These are phyloP conservation scores for Leccinellum luteum DNA, from an alignment of 768 basidiomycete species.

Conservation along the genomic window DNA sequence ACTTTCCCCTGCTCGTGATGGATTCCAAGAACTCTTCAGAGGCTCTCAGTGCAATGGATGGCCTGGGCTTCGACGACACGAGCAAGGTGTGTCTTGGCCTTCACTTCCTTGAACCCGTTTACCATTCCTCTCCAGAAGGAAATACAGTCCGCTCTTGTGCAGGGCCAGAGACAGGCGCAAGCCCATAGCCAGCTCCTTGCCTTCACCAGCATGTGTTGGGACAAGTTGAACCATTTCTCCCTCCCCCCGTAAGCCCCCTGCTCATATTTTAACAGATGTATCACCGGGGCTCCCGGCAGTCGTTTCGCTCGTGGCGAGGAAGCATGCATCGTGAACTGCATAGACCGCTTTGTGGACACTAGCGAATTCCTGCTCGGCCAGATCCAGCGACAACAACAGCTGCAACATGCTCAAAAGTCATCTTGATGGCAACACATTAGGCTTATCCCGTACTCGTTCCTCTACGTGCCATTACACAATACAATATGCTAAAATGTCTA, in stretches of 20 bases:
- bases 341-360: conserved; percentile 88
- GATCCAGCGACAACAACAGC: conserved; percentile 50
- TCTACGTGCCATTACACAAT: conserved; percentile 7
- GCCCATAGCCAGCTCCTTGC: conserved; percentile 71
- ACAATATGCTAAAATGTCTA: conserved; percentile 8
- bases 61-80: conserved; percentile 62
- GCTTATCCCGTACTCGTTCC: neutral
- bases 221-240: conserved; percentile 60
- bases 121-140: conserved; percentile 60
- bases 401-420: conserved; percentile 36
- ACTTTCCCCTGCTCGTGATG: conserved; percentile 7
- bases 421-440: neutral
- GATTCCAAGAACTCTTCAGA: conserved; percentile 26
- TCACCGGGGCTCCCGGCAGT: conserved; percentile 74
- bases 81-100: conserved; percentile 53
- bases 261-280: conserved; percentile 54
- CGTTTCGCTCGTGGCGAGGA: conserved; percentile 79
- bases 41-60: conserved; percentile 37
- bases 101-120: conserved; percentile 1
- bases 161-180: conserved; percentile 78
- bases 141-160: conserved; percentile 72
- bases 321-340: conserved; percentile 83
- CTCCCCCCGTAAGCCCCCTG: neutral
- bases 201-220: conserved; percentile 86
- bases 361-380: conserved; percentile 78